A percentile compares a stretch with the other conserved stretches of the same genome.
Conservation (phyloP, 2,329 filamentous ascomycete genomes). For the Penicillium sp. region DNA sequence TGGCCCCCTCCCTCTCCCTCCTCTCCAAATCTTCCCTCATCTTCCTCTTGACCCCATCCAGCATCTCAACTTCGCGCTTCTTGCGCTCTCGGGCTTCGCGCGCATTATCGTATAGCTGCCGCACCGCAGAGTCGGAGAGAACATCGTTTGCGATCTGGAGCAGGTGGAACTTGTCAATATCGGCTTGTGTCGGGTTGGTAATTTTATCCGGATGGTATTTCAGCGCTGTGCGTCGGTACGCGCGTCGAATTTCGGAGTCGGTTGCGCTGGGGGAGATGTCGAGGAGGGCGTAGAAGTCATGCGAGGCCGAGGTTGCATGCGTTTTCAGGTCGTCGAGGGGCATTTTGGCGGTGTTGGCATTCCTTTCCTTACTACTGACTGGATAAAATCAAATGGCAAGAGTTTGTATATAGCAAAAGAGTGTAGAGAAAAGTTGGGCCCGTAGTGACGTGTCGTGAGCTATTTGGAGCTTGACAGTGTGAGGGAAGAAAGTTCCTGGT, state of each 20-base stretch:
- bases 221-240: slow-evolving; percentile 83
- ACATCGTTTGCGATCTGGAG: slow-evolving; percentile 87
- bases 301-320: slow-evolving; percentile 60
- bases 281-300: slow-evolving; percentile 81
- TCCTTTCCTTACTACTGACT: not conserved
- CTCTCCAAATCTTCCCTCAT: slow-evolving; percentile 88
- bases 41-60: slow-evolving; percentile 72
- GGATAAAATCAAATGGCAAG: not conserved
- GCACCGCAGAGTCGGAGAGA: slow-evolving; percentile 71
- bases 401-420: not conserved
- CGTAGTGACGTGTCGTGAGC: not conserved
- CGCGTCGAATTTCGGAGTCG: slow-evolving; percentile 77
- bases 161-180: slow-evolving; percentile 81
- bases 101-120: slow-evolving; percentile 77
- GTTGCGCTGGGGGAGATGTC: slow-evolving; percentile 67
- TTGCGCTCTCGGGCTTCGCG: slow-evolving; percentile 73
- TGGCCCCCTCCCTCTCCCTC: slow-evolving; percentile 64
- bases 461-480: not conserved
- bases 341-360: slow-evolving; percentile 27
- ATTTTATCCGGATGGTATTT: slow-evolving; percentile 95
- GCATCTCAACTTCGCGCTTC: slow-evolving; percentile 71
- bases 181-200: slow-evolving; percentile 66
- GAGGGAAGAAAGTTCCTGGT: not conserved
- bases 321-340: slow-evolving; percentile 56
- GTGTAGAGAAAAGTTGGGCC: not conserved